Evolutionary conservation across 768 basidiomycete species (phyloP), one percentile per base, ranked within the genome.

Genomic region (Hygrophorus russula): DNA sequence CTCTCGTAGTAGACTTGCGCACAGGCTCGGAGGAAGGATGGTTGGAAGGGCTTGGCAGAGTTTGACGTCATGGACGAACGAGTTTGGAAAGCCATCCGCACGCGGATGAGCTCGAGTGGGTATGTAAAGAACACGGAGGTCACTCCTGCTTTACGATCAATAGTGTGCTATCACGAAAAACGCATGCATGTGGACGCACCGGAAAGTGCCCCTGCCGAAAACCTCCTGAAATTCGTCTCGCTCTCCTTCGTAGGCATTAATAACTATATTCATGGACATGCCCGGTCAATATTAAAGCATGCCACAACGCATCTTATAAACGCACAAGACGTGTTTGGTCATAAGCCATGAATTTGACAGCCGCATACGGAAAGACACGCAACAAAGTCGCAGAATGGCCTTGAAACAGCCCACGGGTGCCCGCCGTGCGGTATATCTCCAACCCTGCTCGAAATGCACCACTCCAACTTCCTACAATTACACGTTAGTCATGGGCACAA

Each of bases 331-430:
- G 24, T n/a, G n/a, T n/a, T 58, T 87, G 78, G 61, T 97, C 94
- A 58, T 97, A 99, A 3, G 86, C 78, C 82, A 97, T 91, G 57
- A 91, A 99, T 61, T 93, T 96, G 62, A 98, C 86, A 47, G 82
- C 89, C 24, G 96, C 96, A 56, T 98, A 97, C 7, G 96, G 96
- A 59, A 96, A 94, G 54, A 97, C 83, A 45, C 96, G 80, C 37
- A 96, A 63, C 40, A 99, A 71, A 2, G 96, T 99, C 29, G 90
- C 87, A 11, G 92, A 92, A 61, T 99, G 96, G 5, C 96, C 96
- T 70, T 96, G 93, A 47, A 94, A 80, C 32, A 98, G 69, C 0
- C 92, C 93, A 41, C 82, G 71, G 10, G 80, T 46, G 2, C 96
- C 96, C 38, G 60, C 63, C 24, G 78, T 70, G 42, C 52, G 58